Evolutionary conservation across 345 rosid genomes (phyloP).

Genomic region (Psidium friedrichsthalianum): DNA sequence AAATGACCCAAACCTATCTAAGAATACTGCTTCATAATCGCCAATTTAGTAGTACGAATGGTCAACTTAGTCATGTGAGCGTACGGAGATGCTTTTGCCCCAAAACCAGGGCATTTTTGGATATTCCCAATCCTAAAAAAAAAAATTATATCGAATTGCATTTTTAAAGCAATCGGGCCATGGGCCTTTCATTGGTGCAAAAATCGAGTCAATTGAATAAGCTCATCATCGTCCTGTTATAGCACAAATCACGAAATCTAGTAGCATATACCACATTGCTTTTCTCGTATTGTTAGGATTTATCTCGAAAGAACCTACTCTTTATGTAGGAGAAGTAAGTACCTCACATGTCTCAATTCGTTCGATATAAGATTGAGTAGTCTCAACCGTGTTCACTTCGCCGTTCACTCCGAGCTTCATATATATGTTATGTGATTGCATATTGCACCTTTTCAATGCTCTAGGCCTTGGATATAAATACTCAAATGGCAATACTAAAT

Average conservation of each 20-base stretch:
- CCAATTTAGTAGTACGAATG: no score
- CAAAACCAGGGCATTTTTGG: no score
- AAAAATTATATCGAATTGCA: no score
- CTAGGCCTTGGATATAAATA: not conserved
- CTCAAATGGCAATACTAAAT: slow-evolving; percentile 18
- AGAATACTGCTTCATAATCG: no score
- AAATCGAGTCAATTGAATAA: not conserved
- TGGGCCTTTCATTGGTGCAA: no score
- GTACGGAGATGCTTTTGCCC: no score
- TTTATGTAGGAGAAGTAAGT: slow-evolving; percentile 20
- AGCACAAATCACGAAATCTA: slow-evolving; percentile 5
- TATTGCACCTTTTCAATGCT: slow-evolving; percentile 6
- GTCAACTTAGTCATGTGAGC: no score
- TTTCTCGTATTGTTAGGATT: no score
- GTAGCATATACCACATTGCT: slow-evolving; percentile 17
- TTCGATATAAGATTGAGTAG: slow-evolving; percentile 8
- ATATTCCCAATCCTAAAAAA: no score
- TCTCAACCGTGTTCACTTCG: not conserved
- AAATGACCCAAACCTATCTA: no score
- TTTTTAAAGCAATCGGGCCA: no score
- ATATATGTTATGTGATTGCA: slow-evolving; percentile 8
- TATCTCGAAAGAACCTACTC: not conserved
- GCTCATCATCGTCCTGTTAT: slow-evolving; percentile 3
- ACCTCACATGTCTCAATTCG: slow-evolving; percentile 17
- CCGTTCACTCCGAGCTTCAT: slow-evolving; percentile 4